phyloP scores from a whole-genome alignment of 805 yeast genomes.

The Schwanniomyces polymorphus region DNA sequence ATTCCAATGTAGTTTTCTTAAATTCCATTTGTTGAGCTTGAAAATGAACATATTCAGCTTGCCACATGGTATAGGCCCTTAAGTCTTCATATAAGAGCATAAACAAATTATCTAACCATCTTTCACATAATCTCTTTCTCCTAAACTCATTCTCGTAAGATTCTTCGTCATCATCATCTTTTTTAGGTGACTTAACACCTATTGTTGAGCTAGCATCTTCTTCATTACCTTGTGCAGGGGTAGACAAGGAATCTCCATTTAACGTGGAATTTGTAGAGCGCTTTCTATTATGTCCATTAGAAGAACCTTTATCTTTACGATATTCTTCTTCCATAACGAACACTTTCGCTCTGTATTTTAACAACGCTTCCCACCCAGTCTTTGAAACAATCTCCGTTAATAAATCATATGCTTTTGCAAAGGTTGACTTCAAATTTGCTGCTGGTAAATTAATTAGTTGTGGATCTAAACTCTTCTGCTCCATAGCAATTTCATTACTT shows the following conservation, averaged over 20 bases:
- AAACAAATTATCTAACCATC: slow-evolving; percentile 72
- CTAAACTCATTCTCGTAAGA: slow-evolving; percentile 47
- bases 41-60: slow-evolving; percentile 85
- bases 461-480: slow-evolving; percentile 66
- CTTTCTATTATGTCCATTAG: slow-evolving; percentile 14
- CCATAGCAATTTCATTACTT: slow-evolving; percentile 62
- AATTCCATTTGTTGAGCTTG: slow-evolving; percentile 83
- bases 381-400: slow-evolving; percentile 44
- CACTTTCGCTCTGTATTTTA: slow-evolving; percentile 46
- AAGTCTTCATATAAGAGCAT: slow-evolving; percentile 73
- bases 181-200: slow-evolving; percentile 37
- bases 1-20: slow-evolving; percentile 77
- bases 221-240: slow-evolving; percentile 5
- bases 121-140: slow-evolving; percentile 66
- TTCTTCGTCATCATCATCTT: slow-evolving; percentile 16
- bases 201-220: slow-evolving; percentile 36
- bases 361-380: slow-evolving; percentile 47
- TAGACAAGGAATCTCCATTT: slow-evolving; percentile 8
- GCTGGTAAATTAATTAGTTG: slow-evolving; percentile 65
- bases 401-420: slow-evolving; percentile 45
- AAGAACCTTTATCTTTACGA: slow-evolving; percentile 33
- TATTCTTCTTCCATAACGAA: slow-evolving; percentile 51
- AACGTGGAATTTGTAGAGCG: slow-evolving; percentile 11
- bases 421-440: slow-evolving; percentile 56
- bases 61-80: slow-evolving; percentile 87